These are phyloP conservation scores for Cicer bijugum DNA, from an alignment of 306 rosid genomes.

Conservation along the genomic window DNA sequence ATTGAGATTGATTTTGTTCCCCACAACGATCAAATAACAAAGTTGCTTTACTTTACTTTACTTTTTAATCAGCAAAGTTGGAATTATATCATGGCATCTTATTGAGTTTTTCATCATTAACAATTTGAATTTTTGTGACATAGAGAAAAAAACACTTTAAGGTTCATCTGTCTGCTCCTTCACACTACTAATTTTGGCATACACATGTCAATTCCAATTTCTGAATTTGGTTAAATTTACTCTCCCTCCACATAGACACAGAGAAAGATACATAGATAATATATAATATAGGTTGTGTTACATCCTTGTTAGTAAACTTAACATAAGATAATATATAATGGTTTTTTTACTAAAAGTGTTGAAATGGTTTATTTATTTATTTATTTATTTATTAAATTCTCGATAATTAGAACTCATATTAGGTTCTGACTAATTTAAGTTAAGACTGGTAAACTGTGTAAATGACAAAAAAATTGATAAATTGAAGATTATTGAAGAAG, in stretches of 20 bases:
- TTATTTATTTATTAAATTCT: too few species aligned
- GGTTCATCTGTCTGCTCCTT: conserved; percentile 45
- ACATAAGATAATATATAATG: too few species aligned
- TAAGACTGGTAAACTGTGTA: too few species aligned
- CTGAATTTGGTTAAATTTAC: conserved; percentile 40
- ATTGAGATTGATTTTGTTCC: conserved; percentile 76
- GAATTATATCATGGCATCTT: conserved; percentile 66
- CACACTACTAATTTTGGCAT: conserved; percentile 40
- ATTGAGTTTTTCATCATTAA: conserved; percentile 84
- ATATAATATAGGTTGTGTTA: conserved; percentile 22
- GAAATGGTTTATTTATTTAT: too few species aligned
- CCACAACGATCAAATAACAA: conserved; percentile 70
- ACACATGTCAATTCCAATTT: conserved; percentile 21
- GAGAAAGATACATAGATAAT: conserved; percentile 8
- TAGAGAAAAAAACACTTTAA: conserved; percentile 43
- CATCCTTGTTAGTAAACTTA: not conserved
- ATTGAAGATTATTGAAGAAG: too few species aligned
- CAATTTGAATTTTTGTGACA: conserved; percentile 59
- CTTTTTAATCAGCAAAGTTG: conserved; percentile 75
- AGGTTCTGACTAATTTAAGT: too few species aligned
- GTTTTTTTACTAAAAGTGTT: too few species aligned
- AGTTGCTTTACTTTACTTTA: conserved; percentile 54
- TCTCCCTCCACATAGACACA: not conserved
- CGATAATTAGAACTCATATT: too few species aligned
- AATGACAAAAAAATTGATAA: too few species aligned